Conservation (phyloP, 2,329 filamentous ascomycete species). For the Verticillium isaacii region DNA sequence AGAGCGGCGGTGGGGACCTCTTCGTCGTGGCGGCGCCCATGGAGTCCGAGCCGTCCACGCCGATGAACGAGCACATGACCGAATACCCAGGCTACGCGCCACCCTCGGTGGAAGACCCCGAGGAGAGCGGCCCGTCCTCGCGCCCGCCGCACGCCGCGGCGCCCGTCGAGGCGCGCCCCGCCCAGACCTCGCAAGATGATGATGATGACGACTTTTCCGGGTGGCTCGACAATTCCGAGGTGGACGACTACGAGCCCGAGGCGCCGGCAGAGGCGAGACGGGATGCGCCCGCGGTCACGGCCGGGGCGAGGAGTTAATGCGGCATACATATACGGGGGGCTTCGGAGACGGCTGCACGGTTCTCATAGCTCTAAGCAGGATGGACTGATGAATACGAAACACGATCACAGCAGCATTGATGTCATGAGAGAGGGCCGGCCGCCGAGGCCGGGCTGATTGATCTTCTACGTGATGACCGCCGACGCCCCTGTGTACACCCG, state of each 20-base stretch:
- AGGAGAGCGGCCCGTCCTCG: slow-evolving; percentile 17
- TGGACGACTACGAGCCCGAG: not conserved
- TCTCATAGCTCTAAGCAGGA: not conserved
- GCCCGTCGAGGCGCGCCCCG: not conserved
- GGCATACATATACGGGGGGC: not conserved
- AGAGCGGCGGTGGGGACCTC: slow-evolving; percentile 33
- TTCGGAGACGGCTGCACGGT: not conserved
- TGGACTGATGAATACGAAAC: no score
- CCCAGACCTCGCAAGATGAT: not conserved
- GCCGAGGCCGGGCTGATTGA: not conserved
- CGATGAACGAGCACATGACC: slow-evolving; percentile 27
- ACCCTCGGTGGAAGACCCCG: slow-evolving; percentile 28
- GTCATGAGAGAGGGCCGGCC: no score
- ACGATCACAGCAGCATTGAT: not conserved
- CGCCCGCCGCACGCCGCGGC: not conserved
- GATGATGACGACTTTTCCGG: slow-evolving; percentile 12
- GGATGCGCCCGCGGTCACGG: not conserved
- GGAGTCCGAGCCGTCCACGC: slow-evolving; percentile 56
- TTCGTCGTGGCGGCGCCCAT: slow-evolving; percentile 61
- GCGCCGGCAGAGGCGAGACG: not conserved
- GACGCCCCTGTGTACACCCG: not conserved
- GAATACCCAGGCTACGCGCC: slow-evolving; percentile 16
- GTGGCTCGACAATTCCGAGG: slow-evolving; percentile 11
- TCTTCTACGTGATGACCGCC: not conserved
- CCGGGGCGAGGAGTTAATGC: not conserved